A percentile compares a stretch with the other conserved stretches of the same genome.
Evolutionary conservation across 176 grass and related monocot genomes (phyloP).

Genomic region (Guadua angustifolia): DNA sequence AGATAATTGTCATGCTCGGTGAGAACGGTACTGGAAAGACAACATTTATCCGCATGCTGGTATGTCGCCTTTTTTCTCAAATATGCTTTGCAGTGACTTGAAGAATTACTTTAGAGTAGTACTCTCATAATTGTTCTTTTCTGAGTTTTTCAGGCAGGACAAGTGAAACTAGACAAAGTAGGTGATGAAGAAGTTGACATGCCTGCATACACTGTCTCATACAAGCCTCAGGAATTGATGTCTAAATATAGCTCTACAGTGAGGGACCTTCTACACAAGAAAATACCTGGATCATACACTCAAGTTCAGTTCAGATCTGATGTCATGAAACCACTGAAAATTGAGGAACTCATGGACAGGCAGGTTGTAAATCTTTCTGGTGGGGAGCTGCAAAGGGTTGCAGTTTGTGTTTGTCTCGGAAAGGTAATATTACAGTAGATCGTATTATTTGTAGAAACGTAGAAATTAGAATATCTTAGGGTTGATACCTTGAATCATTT

Average conservation of each 20-base stretch:
- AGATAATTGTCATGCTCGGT: constrained; percentile 80
- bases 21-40: constrained; percentile 88
- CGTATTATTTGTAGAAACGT: not conserved
- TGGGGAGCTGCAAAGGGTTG: constrained; percentile 73
- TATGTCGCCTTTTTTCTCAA: constrained; percentile 38
- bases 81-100: not conserved
- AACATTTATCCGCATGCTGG: constrained; percentile 80
- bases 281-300: constrained; percentile 69
- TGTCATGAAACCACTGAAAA: constrained; percentile 83
- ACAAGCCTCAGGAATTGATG: constrained; percentile 74
- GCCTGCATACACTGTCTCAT: constrained; percentile 73
- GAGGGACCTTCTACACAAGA: constrained; percentile 63
- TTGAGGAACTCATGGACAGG: constrained; percentile 78
- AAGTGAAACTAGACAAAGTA: constrained; percentile 62
- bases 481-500: not conserved
- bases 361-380: constrained; percentile 66
- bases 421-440: constrained; percentile 48
- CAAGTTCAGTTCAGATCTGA: constrained; percentile 69
- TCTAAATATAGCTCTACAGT: constrained; percentile 66
- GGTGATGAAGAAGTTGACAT: constrained; percentile 62
- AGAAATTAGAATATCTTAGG: not conserved
- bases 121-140: not conserved
- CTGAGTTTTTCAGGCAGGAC: constrained; percentile 57
- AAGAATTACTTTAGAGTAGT: not conserved
- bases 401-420: constrained; percentile 68